A percentile compares a stretch with the other conserved stretches of the same genome.
Conservation (phyloP, 2,329 filamentous ascomycete species). For the Myriangium duriaei region DNA sequence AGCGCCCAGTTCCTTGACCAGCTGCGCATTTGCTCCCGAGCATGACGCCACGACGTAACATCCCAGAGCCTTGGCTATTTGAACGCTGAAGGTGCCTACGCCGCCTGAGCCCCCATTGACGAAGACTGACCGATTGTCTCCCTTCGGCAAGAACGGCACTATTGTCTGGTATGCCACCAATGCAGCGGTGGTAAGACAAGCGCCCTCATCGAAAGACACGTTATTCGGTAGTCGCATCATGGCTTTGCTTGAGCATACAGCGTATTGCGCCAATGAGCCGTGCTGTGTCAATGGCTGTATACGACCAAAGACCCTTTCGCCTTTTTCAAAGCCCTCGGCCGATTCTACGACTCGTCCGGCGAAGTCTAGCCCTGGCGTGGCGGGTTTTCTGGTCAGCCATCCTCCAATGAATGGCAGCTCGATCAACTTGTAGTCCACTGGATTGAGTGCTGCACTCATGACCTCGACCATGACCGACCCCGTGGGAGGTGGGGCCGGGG, state of each 20-base stretch:
- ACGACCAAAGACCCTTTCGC: constrained; percentile 30
- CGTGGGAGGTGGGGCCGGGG: constrained; percentile 15
- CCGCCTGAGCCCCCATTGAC: constrained; percentile 55
- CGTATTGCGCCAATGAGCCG: constrained; percentile 28
- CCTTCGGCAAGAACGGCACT: constrained; percentile 19
- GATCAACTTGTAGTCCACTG: constrained; percentile 39
- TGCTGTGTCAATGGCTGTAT: constrained; percentile 20
- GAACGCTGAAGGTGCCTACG: constrained; percentile 47
- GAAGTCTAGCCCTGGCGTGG: constrained; percentile 39
- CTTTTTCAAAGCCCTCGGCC: constrained; percentile 19
- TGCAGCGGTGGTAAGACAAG: constrained; percentile 25
- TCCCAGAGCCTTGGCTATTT: constrained; percentile 49
- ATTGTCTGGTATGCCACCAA: constrained; percentile 27
- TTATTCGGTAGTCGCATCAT: constrained; percentile 23
- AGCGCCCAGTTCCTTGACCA: constrained; percentile 48
- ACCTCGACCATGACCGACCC: constrained; percentile 32
- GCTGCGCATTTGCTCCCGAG: constrained; percentile 43
- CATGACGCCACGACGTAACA: constrained; percentile 48
- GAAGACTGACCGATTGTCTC: constrained; percentile 40
- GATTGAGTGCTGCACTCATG: constrained; percentile 34
- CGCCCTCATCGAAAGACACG: constrained; percentile 24
- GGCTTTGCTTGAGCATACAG: constrained; percentile 16
- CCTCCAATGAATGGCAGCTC: constrained; percentile 30
- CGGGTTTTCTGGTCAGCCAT: constrained; percentile 26
- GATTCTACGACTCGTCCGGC: constrained; percentile 36